These are phyloP conservation scores for Cercospora sp. DNA, from an alignment of 2,329 filamentous ascomycete species.

Conservation along the genomic window DNA sequence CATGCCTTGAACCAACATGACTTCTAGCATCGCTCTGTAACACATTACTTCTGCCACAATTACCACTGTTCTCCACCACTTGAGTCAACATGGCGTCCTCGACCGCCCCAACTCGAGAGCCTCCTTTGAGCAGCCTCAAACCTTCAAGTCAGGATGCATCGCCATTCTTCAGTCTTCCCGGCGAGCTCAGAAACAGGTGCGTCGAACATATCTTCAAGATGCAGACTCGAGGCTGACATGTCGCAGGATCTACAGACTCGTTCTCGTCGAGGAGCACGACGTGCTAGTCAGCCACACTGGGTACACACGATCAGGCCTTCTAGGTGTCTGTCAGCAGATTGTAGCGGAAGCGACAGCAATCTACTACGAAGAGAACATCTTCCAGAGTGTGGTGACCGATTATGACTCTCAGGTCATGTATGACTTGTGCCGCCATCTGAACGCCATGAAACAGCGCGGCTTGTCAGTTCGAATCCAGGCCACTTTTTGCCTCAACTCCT, in stretches of 20 bases:
- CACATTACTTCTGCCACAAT: neutral
- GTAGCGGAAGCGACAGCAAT: neutral
- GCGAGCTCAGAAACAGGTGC: neutral
- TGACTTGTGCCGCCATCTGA: neutral
- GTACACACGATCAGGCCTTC: neutral
- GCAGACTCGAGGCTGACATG: neutral
- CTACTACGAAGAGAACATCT: neutral
- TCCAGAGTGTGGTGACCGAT: neutral
- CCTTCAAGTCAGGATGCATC: neutral
- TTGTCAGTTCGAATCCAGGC: neutral
- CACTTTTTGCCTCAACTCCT: neutral
- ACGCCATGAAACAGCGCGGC: neutral
- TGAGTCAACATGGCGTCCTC: neutral
- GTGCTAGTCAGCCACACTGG: neutral
- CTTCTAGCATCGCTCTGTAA: neutral
- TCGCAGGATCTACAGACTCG: neutral
- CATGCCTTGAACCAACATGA: neutral
- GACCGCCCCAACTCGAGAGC: neutral
- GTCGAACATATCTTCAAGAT: neutral
- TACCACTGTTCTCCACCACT: neutral
- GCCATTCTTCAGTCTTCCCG: neutral
- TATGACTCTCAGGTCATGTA: neutral
- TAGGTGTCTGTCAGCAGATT: neutral
- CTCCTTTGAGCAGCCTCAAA: neutral
- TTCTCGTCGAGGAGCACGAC: neutral